Evolutionary conservation across 306 rosid species (phyloP), one percentile per base, ranked within the genome.

Genomic region (Corylus heterophylla): DNA sequence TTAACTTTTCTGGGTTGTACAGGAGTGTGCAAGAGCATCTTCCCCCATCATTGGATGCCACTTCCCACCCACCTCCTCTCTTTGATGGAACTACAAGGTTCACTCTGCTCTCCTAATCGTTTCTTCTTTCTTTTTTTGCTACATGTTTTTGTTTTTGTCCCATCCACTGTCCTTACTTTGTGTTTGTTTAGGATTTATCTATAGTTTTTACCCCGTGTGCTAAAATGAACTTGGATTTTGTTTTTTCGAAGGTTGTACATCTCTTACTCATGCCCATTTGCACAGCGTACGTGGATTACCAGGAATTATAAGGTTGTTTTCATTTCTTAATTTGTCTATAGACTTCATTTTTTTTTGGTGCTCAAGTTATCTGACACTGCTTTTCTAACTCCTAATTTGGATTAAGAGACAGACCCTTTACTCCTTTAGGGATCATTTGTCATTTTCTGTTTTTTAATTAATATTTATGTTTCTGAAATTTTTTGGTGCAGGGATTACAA

Each of bases 21-120:
- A 90, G 92, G 37, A 75, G 64, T 31, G 81, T 63, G 4, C 73
- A 67, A 44, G 88, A 72, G 42, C 79, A 62, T 74, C 86, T 50
- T 73, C 91, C 96, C 45, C 81, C 94, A 0, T 17, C 87, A 0
- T 58, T 94, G 78, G 87, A 87, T 69, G 85, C 93, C 80, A 76
- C 84, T 17, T 83, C 98, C 54, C 80, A 77, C 9, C 96, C 81
- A 50, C 98, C 96, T 54, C 83, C 96, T 73, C 76, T 94, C 39
- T 94, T 94, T 62, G 96, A 94, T 68, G 98, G 97, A 82, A 90
- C 98, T 45, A 89, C 92, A 71, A 90, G 98, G 97, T 93, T 80
- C 35, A 17, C 52, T 68, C 54, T 55, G 45, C 62, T 29, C 47
- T 78, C 44, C 25, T 3, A 16, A 20, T 47, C 8, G 2, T 70